Base-by-base conservation (phyloP, 805 yeast species). In the Cyberlindnera amylophila region DNA sequence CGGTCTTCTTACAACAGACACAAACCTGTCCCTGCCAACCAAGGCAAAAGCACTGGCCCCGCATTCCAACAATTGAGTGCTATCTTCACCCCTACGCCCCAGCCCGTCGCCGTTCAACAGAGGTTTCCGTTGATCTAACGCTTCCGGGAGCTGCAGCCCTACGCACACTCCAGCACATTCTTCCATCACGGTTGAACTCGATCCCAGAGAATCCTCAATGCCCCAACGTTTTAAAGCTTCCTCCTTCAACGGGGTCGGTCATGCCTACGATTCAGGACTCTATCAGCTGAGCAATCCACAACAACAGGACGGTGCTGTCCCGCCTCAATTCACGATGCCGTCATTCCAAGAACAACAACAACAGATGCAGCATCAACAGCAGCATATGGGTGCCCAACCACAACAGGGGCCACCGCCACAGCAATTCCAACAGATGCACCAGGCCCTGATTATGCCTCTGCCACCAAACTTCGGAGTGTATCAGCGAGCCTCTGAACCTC, bases 401-500 rank as follows among this genome's bases (percentile, higher is more conserved):
- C 37, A 21, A 11, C 41, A 32, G 12, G 14, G 6, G 10, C 28
- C 26, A 6, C 27, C 11, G 6, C 28, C 26, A 27, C 30, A 11
- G 13, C 30, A 27, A 12, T 27, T 27, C 30, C 30, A 27, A 12
- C 30, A 27, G 30, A 11, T 13, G 23, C 36, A 23, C 11, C 29
- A 26, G 23, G 29, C 28, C 5, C n/a, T 15, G 19, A 6, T 23
- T 5, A 24, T 6, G 13, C 28, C 21, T 12, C 29, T 13, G 8
- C 34, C 29, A 3, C 39, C 34, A 10, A 27, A 30, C 34, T 8
- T 14, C 4, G 21, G 27, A 3, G 19, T 18, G 16, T 38, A 41
- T 32, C 35, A 39, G 34, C 31, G 51, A 8, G 38, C 41, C 9
- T 39, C 44, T 8, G 49, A 41, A 18, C 49, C 49, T 4, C 43